Percentiles rank a stretch among this genome's conserved stretches.
Conservation (phyloP, 495 filamentous ascomycete species). For the Neurospora sp. region DNA sequence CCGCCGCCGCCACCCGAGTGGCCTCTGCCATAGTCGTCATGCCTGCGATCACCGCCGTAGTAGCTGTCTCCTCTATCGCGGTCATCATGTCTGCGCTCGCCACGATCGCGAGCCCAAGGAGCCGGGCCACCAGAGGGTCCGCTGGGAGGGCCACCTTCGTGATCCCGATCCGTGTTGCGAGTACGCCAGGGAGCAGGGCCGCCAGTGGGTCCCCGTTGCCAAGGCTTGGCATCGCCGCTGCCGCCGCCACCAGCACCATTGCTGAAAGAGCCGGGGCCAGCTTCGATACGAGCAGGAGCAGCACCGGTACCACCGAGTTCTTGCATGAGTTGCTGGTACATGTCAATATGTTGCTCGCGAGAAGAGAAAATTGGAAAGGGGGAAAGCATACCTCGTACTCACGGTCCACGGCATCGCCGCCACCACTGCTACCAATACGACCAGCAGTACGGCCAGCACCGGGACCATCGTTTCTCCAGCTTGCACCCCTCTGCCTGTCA, state of each 20-base stretch:
- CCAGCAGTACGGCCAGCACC: conserved; percentile 37
- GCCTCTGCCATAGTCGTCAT: conserved; percentile 26
- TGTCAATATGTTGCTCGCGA: conserved; percentile 22
- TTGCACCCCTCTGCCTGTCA: conserved; percentile 77
- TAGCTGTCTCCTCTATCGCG: conserved; percentile 18
- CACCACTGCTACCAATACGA: conserved; percentile 49
- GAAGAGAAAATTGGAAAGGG: neutral
- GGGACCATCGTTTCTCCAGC: conserved; percentile 74
- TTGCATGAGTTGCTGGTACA: conserved; percentile 82
- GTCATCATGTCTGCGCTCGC: conserved; percentile 18
- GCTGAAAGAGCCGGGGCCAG: conserved; percentile 55
- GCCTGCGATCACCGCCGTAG: conserved; percentile 14
- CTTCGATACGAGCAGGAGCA: conserved; percentile 76
- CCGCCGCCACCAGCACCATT: conserved; percentile 30
- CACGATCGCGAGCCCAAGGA: conserved; percentile 52
- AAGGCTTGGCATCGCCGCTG: conserved; percentile 60
- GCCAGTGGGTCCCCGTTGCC: conserved; percentile 84
- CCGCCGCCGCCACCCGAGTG: conserved; percentile 20
- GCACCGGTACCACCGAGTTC: conserved; percentile 68
- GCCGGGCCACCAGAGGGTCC: conserved; percentile 30
- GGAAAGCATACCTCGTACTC: conserved; percentile 74
- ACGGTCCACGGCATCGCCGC: conserved; percentile 80
- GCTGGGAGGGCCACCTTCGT: conserved; percentile 25
- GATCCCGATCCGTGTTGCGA: conserved; percentile 32
- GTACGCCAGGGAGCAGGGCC: conserved; percentile 72